phyloP scores from a whole-genome alignment of 768 basidiomycete genomes.

The Tephrocybe sp. region DNA sequence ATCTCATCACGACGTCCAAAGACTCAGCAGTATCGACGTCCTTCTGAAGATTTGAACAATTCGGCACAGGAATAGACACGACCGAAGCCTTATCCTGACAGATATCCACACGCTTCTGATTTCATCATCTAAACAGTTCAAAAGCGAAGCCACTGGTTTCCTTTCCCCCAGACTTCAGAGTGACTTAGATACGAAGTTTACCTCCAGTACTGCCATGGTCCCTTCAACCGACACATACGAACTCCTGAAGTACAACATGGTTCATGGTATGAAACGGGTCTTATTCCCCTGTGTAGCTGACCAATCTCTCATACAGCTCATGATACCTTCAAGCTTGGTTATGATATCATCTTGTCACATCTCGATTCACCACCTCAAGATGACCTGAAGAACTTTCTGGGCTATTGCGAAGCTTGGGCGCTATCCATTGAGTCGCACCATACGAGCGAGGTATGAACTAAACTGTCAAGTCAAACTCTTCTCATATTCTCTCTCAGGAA shows the following conservation, averaged over 20 bases:
- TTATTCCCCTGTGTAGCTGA: too few species aligned
- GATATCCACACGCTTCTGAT: too few species aligned
- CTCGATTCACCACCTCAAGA: conserved; percentile 31
- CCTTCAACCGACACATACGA: conserved; percentile 18
- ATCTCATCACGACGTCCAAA: too few species aligned
- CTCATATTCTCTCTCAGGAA: conserved; percentile 17
- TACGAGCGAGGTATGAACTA: conserved; percentile 26
- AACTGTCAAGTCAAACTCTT: neutral
- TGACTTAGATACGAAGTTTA: too few species aligned
- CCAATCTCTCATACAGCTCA: conserved; percentile 23
- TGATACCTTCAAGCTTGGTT: conserved; percentile 32
- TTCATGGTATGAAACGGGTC: conserved; percentile 3
- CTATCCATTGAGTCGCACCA: conserved; percentile 32
- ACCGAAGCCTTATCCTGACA: too few species aligned
- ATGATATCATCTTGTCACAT: conserved; percentile 29
- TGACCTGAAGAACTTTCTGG: conserved; percentile 37
- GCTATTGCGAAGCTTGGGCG: conserved; percentile 37
- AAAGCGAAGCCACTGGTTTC: too few species aligned
- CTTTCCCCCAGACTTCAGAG: too few species aligned
- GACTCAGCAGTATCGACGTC: too few species aligned
- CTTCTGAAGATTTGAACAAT: too few species aligned
- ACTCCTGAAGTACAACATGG: conserved; percentile 15
- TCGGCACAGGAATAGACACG: too few species aligned
- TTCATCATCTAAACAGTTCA: too few species aligned
- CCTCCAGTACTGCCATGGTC: conserved; percentile 8